phyloP scores from a whole-genome alignment of 805 yeast species.

The Barnettozyma californica region DNA sequence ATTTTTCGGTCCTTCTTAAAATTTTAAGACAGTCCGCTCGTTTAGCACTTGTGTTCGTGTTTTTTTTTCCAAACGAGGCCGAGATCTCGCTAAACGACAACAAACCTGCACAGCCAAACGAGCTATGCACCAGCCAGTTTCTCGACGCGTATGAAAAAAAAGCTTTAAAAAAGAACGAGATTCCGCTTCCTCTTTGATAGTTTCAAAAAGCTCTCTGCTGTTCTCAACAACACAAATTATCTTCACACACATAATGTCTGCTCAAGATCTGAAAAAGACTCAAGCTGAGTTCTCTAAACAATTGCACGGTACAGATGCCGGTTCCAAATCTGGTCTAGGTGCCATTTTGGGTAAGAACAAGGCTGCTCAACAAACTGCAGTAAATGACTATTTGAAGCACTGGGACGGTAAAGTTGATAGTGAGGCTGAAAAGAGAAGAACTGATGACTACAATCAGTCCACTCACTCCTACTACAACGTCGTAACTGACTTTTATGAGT shows the following conservation, averaged over 20 bases:
- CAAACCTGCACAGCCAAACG: neutral
- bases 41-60: too few species aligned
- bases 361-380: constrained; percentile 76
- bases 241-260: constrained; percentile 11
- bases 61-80: neutral
- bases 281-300: constrained; percentile 70
- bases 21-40: neutral
- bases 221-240: neutral
- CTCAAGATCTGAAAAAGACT: constrained; percentile 29
- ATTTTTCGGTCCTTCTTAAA: neutral
- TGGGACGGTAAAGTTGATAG: constrained; percentile 89
- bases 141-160: neutral
- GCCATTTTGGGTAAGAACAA: constrained; percentile 77
- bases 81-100: neutral
- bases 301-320: constrained; percentile 73
- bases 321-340: constrained; percentile 60
- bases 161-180: neutral
- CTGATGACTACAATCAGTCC: constrained; percentile 80
- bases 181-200: neutral
- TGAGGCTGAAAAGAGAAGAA: constrained; percentile 65
- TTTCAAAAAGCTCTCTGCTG: neutral
- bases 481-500: constrained; percentile 96
- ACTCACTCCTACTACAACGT: constrained; percentile 95
- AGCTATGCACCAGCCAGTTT: neutral
- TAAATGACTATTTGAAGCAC: constrained; percentile 87